These are phyloP conservation scores for Cladosporium sp. DNA, from an alignment of 2,329 filamentous ascomycete species.

Conservation along the genomic window DNA sequence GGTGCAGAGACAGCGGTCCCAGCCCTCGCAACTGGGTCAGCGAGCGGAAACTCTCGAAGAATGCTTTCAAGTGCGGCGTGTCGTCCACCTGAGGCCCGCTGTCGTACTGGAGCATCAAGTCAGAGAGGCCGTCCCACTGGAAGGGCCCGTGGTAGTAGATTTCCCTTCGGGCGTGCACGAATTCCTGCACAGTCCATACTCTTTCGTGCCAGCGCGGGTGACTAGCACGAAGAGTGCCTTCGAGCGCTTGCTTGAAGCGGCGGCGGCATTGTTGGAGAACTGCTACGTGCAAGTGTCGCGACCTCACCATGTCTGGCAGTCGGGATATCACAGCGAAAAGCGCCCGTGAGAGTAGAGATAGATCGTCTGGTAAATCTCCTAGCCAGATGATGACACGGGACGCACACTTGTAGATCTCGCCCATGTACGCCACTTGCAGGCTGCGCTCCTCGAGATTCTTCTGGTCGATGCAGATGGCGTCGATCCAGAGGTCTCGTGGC, in stretches of 20 bases:
- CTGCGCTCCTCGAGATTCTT: not conserved
- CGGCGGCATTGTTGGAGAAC: not conserved
- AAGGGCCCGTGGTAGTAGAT: not conserved
- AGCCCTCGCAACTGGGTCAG: not conserved
- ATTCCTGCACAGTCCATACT: not conserved
- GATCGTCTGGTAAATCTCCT: constrained; percentile 8
- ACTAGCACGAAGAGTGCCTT: not conserved
- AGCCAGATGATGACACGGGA: constrained; percentile 24
- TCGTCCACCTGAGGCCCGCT: not conserved
- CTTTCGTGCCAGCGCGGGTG: not conserved
- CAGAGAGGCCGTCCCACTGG: not conserved
- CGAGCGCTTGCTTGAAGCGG: not conserved
- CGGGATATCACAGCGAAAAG: not conserved
- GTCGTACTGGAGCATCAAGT: not conserved
- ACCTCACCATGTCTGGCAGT: not conserved
- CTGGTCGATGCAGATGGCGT: not conserved
- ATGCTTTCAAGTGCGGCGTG: not conserved
- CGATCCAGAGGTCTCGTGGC: not conserved
- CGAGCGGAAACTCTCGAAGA: not conserved
- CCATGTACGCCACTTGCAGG: constrained; percentile 26
- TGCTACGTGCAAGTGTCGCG: not conserved
- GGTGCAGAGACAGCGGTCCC: not conserved
- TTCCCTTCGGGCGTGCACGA: not conserved
- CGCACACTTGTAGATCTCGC: constrained; percentile 22
- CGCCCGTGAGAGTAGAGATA: not conserved